Conservation (phyloP, 2,329 filamentous ascomycete genomes). For the Calonectria henricotiae region DNA sequence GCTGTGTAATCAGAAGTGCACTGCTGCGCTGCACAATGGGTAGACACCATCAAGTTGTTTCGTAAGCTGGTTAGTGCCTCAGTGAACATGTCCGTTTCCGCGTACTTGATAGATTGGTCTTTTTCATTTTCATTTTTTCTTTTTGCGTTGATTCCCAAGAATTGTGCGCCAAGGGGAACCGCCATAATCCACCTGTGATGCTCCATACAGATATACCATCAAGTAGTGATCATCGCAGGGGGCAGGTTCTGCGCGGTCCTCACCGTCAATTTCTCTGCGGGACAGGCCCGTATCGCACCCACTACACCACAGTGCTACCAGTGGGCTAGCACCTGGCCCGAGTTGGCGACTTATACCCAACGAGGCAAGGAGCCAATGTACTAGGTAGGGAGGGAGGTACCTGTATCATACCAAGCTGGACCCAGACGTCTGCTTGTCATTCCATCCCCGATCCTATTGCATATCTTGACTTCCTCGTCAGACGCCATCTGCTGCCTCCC, state of each 20-base stretch:
- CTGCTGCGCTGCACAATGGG: conserved; percentile 18
- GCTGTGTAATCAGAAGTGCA: conserved; percentile 17
- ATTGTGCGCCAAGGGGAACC: conserved; percentile 11
- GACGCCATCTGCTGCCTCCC: conserved; percentile 27
- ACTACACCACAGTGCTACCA: conserved; percentile 20
- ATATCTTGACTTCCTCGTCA: conserved; percentile 35
- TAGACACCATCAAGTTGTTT: not conserved
- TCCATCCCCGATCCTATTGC: conserved; percentile 33
- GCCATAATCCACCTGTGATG: conserved; percentile 12
- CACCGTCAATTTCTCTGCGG: conserved; percentile 27
- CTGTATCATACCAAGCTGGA: conserved; percentile 20
- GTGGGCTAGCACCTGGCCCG: conserved; percentile 14
- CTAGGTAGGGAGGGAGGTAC: conserved; percentile 23
- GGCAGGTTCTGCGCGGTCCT: conserved; percentile 8
- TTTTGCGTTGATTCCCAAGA: conserved; percentile 8
- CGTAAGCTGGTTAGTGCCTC: conserved; percentile 12
- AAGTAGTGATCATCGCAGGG: conserved; percentile 24
- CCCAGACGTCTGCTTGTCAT: conserved; percentile 37
- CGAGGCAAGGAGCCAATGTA: conserved; percentile 17
- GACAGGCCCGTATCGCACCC: conserved; percentile 20
- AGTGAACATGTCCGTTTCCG: not conserved
- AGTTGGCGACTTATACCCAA: conserved; percentile 22
- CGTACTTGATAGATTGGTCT: not conserved
- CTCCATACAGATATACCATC: conserved; percentile 13
- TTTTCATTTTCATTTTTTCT: not conserved